A percentile compares a stretch with the other conserved stretches of the same genome.
These are phyloP conservation scores for Alternaria sp. DNA, from an alignment of 2,329 filamentous ascomycete genomes.

Conservation along the genomic window DNA sequence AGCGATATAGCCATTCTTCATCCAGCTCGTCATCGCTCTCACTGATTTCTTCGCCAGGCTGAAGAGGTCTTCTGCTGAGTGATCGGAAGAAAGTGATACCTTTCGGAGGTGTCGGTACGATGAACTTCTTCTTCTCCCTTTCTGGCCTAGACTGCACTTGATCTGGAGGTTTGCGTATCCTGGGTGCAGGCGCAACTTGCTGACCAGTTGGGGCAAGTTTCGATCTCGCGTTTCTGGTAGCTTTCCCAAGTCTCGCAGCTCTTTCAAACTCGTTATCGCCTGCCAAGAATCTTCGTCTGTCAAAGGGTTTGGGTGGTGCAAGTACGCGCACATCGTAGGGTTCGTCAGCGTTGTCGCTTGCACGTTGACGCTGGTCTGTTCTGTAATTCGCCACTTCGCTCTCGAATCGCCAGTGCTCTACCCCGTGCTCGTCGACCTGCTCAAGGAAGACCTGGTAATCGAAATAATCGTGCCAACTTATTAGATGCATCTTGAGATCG, in stretches of 20 bases:
- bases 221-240: not conserved
- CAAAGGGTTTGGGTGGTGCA: slow-evolving; percentile 44
- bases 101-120: slow-evolving; percentile 44
- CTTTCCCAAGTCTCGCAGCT: slow-evolving; percentile 14
- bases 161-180: slow-evolving; percentile 19
- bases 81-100: slow-evolving; percentile 50
- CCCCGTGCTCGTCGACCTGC: slow-evolving; percentile 15
- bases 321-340: slow-evolving; percentile 39
- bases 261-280: slow-evolving; percentile 38
- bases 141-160: slow-evolving; percentile 22
- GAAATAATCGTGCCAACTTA: slow-evolving; percentile 45
- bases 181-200: not conserved
- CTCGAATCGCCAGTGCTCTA: slow-evolving; percentile 23
- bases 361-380: slow-evolving; percentile 22
- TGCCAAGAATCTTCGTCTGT: slow-evolving; percentile 42
- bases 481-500: slow-evolving; percentile 45
- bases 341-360: slow-evolving; percentile 33
- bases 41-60: slow-evolving; percentile 47
- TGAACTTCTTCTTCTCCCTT: slow-evolving; percentile 31
- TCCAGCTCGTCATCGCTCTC: slow-evolving; percentile 55
- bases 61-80: slow-evolving; percentile 47
- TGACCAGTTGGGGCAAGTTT: not conserved
- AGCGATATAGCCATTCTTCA: slow-evolving; percentile 45
- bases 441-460: slow-evolving; percentile 23
- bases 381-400: slow-evolving; percentile 26